These are phyloP conservation scores for Phytophthora fragariaefolia DNA, from an alignment of 352 stramenopile genomes.

Conservation along the genomic window DNA sequence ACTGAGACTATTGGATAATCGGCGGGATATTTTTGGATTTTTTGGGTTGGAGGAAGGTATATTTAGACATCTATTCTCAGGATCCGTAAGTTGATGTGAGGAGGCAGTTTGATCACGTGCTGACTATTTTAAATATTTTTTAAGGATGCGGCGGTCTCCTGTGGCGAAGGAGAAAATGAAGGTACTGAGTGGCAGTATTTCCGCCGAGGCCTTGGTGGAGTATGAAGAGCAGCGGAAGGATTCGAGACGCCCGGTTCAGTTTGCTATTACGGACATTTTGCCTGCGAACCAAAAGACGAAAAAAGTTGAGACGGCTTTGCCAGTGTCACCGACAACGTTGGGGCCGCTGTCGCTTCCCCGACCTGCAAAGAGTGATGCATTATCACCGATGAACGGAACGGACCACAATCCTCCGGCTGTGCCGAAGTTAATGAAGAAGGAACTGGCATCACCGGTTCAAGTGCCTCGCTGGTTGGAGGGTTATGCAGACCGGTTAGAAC, in stretches of 20 bases:
- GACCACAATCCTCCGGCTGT: constrained; percentile 6
- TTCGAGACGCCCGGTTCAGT: constrained; percentile 17
- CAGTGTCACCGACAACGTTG: constrained; percentile 4
- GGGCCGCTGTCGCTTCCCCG: constrained; percentile 24
- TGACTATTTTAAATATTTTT: not conserved
- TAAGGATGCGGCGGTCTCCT: constrained; percentile 6
- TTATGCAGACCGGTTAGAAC: constrained; percentile 50
- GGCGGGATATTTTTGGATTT: too few relatives aligned
- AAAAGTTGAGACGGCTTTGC: constrained; percentile 1
- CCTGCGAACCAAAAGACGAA: constrained; percentile 24
- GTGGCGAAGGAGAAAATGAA: constrained; percentile 12
- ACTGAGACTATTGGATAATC: constrained; percentile 1
- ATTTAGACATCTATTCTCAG: not conserved
- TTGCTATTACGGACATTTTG: constrained; percentile 47
- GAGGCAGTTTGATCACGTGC: too few relatives aligned
- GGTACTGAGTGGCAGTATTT: constrained; percentile 46
- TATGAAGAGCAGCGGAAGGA: constrained; percentile 5
- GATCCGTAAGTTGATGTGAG: not conserved
- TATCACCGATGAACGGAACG: not conserved
- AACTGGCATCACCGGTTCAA: constrained; percentile 3
- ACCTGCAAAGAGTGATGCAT: constrained; percentile 5
- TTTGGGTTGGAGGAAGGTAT: too few relatives aligned
- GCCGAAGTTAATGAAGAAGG: constrained; percentile 21
- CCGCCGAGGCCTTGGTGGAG: constrained; percentile 32
- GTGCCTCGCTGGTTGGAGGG: constrained; percentile 5